Conservation (phyloP, 768 basidiomycete species). For the Psilocybe cubensis region DNA sequence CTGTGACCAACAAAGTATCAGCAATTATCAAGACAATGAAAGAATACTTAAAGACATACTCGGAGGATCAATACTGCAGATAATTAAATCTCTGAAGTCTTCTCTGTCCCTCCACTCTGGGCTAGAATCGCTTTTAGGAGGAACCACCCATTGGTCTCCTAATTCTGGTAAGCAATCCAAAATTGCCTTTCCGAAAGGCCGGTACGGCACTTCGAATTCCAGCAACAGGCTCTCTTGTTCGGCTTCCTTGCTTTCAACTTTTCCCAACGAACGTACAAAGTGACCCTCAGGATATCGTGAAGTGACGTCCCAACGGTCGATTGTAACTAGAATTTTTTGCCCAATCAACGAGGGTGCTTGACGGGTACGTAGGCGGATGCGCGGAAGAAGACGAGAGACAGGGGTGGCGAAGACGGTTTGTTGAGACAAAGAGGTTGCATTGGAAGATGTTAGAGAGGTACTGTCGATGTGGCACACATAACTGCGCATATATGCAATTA, state of each 20-base stretch:
- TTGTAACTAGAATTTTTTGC: constrained; percentile 95
- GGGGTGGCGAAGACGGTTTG: constrained; percentile 96
- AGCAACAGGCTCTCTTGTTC: constrained; percentile 93
- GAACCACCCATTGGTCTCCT: constrained; percentile 93
- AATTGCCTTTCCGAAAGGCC: constrained; percentile 96
- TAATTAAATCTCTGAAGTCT: constrained; percentile 81
- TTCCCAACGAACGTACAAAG: constrained; percentile 90
- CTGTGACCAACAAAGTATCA: constrained; percentile 37
- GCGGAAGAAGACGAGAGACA: constrained; percentile 87
- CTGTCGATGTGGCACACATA: constrained; percentile 96
- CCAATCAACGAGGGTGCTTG: constrained; percentile 88
- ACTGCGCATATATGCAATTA: constrained; percentile 37
- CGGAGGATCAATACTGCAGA: constrained; percentile 98
- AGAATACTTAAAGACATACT: constrained; percentile 44
- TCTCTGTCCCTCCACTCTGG: constrained; percentile 79
- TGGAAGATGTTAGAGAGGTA: constrained; percentile 80
- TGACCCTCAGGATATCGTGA: constrained; percentile 97
- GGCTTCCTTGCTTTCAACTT: constrained; percentile 92
- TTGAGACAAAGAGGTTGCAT: constrained; percentile 76
- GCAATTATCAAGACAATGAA: not conserved
- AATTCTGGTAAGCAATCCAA: constrained; percentile 87
- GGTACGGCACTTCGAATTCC: constrained; percentile 94
- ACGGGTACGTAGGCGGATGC: constrained; percentile 92
- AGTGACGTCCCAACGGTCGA: constrained; percentile 88
- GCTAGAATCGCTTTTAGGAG: constrained; percentile 58